Evolutionary conservation across 148 eudicot species (phyloP), one percentile per base, ranked within the genome.

Genomic region (Fagopyrum esculentum): DNA sequence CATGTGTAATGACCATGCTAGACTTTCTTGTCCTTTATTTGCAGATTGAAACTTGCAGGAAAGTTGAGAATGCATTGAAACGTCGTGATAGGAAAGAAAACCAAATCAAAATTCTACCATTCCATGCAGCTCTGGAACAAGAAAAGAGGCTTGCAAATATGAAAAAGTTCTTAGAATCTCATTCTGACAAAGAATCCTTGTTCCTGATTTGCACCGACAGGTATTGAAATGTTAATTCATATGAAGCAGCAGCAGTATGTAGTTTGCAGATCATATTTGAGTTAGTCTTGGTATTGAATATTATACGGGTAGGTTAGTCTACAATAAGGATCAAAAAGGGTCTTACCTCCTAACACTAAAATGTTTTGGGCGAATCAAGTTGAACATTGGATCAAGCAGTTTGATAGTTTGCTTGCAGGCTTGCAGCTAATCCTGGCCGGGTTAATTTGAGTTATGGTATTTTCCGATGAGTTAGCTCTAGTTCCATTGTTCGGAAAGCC

Each of bases 21-120:
- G 49, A 30, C 44, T 9, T 75, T 55, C 19, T n/a, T 47, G 8
- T 76, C 43, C 76, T 4, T 13, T 59, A 17, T 77, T 45, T 84
- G 80, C 82, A 95, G 98, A 95, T 95, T 57, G 98, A 95, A 80
- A 95, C 96, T 45, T 95, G 98, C 84, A 87, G 98, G 82, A 90
- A 92, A 78, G 97, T 95, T 77, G 98, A 95, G 73, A 95, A 95
- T 80, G 87, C 84, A 69, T 85, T 95, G 78, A 90, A 82, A 73
- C 89, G 98, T 66, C 81, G 85, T n/a, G 97, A 95, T 82, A 86
- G 92, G 75, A 95, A 89, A 75, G 91, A 79, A 79, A 83, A 69
- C 68, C 82, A 59, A 54, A 73, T 72, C 45, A 86, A 81, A 66
- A 83, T 89, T 49, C 72, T 92, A 46, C 96, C 98, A 48, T 95